A percentile compares a stretch with the other conserved stretches of the same genome.
Evolutionary conservation across 768 basidiomycete species (phyloP).

Genomic region (Dacryopinax primogenitus): DNA sequence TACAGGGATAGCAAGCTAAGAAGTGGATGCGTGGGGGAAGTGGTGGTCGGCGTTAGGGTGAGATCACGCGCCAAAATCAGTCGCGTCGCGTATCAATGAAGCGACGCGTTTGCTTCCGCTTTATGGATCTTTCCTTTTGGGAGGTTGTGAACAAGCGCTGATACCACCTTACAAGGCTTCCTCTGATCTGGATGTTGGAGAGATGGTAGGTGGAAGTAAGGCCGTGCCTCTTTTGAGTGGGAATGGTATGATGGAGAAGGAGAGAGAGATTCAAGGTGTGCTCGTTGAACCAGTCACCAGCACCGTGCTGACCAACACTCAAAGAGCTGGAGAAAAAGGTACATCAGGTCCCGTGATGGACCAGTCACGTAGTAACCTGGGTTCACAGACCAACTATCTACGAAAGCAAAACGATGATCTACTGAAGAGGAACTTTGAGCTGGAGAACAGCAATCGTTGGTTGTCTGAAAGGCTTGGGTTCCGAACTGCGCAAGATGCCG

Average conservation of each 20-base stretch:
- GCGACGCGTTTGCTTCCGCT: slow-evolving; percentile 7
- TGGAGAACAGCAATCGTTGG: slow-evolving; percentile 7
- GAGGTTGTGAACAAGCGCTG: not conserved
- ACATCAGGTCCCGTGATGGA: not conserved
- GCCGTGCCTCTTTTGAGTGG: not conserved
- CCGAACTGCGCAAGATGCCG: not conserved
- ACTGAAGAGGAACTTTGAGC: slow-evolving; percentile 4
- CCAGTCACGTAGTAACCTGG: not conserved
- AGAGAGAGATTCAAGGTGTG: slow-evolving; percentile 2
- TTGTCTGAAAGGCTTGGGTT: slow-evolving; percentile 1
- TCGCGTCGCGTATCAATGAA: slow-evolving; percentile 7
- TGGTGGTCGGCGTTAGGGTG: not conserved
- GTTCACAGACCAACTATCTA: not conserved
- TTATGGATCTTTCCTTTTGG: not conserved
- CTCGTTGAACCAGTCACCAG: not conserved
- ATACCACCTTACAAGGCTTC: not conserved
- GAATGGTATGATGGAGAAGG: not conserved
- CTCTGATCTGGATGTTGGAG: not conserved
- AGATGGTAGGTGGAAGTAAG: not conserved
- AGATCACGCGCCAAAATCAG: slow-evolving; percentile 8
- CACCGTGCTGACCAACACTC: not conserved
- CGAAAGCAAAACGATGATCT: not conserved
- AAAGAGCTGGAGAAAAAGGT: not conserved
- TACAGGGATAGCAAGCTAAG: not conserved
- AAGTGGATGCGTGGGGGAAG: not conserved